Percentiles rank a stretch among this genome's conserved stretches.
phyloP scores from a whole-genome alignment of 257 asterid genomes.

The Solanum pimpinellifolium region DNA sequence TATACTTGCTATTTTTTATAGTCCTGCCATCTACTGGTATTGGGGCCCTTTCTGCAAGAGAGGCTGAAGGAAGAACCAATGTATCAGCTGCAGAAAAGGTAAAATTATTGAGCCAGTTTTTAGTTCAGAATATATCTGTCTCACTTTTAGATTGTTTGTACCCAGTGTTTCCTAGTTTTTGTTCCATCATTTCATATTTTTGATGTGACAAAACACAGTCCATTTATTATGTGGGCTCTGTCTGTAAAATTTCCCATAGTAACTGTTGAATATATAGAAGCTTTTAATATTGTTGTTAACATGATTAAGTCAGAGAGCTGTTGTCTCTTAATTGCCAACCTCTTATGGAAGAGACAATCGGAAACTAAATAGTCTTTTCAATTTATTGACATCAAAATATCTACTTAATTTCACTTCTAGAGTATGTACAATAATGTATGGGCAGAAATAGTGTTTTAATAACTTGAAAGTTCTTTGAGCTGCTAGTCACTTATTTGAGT shows the following conservation, averaged over 20 bases:
- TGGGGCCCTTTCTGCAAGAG: constrained; percentile 96
- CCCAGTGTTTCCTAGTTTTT: not conserved
- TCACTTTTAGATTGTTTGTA: not conserved
- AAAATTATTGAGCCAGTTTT: not conserved
- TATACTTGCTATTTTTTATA: constrained; percentile 20
- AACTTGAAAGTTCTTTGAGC: not conserved
- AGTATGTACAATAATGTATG: not conserved
- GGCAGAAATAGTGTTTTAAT: not conserved
- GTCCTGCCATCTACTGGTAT: constrained; percentile 83
- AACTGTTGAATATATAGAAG: not conserved
- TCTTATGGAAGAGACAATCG: not conserved
- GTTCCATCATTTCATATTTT: not conserved
- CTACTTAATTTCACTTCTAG: not conserved
- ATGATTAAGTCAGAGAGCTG: not conserved
- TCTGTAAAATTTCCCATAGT: not conserved
- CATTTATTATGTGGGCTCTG: not conserved
- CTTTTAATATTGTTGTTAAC: not conserved
- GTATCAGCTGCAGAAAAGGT: constrained; percentile 86
- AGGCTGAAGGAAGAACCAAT: constrained; percentile 94
- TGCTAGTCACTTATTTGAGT: not conserved
- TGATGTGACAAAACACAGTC: not conserved
- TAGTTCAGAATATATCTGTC: not conserved
- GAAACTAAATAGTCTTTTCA: not conserved
- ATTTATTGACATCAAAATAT: not conserved
- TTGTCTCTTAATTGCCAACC: not conserved